Percentiles rank a stretch among this genome's conserved stretches.
These are phyloP conservation scores for Canavalia gladiata DNA, from an alignment of 306 rosid species.

Conservation along the genomic window DNA sequence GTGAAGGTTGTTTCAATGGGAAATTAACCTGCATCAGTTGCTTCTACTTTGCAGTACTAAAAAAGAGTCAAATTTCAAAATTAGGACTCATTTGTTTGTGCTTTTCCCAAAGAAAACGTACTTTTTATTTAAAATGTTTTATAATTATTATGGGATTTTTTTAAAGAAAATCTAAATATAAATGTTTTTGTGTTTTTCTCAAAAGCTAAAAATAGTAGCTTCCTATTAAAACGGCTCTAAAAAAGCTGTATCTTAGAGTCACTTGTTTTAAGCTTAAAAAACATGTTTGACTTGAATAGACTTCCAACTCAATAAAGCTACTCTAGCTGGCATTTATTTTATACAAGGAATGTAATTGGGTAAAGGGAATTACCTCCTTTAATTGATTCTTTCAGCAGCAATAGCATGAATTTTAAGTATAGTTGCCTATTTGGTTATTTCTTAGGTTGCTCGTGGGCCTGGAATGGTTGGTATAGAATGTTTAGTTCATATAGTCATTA, in stretches of 20 bases:
- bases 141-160: background rate
- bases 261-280: background rate
- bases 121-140: background rate
- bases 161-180: background rate
- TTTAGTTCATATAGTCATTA: conserved; percentile 10
- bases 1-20: conserved; percentile 5
- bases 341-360: background rate
- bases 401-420: background rate
- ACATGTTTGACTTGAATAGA: conserved; percentile 33
- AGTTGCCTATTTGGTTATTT: background rate
- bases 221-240: background rate
- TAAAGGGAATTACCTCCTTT: conserved; percentile 17
- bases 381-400: conserved; percentile 2
- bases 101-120: background rate
- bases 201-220: background rate
- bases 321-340: background rate
- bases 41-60: background rate
- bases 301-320: conserved; percentile 20
- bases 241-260: background rate
- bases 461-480: background rate
- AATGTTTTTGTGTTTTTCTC: background rate
- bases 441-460: background rate
- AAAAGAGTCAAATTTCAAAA: conserved; percentile 18
- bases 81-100: background rate
- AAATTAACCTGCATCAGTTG: background rate